Evolutionary conservation across 164 flowering plant genomes (phyloP).

Genomic region (Akebia trifoliata): DNA sequence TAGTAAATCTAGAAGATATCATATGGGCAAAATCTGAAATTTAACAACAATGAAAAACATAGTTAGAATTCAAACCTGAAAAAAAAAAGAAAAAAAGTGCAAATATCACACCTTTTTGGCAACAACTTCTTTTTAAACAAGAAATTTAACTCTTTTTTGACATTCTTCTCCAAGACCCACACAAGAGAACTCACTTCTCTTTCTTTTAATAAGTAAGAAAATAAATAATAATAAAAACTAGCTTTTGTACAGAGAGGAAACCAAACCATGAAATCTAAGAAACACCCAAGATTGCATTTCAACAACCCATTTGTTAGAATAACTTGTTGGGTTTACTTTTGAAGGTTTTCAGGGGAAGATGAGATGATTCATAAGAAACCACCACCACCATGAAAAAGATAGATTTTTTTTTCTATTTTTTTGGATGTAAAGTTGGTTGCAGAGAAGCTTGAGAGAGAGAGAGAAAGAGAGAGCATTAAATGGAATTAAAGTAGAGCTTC

Average conservation of each 20-base stretch:
- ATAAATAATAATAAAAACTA: too few relatives aligned
- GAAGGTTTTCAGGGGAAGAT: too few relatives aligned
- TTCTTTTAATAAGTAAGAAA: neutral
- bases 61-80: slow-evolving; percentile 11
- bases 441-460: slow-evolving; percentile 25
- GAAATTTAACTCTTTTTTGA: neutral
- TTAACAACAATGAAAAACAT: slow-evolving; percentile 3
- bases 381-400: too few relatives aligned
- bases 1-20: neutral
- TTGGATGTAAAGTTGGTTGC: too few relatives aligned
- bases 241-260: neutral
- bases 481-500: slow-evolving; percentile 38
- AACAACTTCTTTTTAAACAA: slow-evolving; percentile 5
- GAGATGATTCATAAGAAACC: too few relatives aligned
- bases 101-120: slow-evolving; percentile 5
- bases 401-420: too few relatives aligned
- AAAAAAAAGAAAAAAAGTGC: neutral
- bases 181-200: neutral
- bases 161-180: slow-evolving; percentile 11
- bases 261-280: neutral
- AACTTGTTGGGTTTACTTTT: too few relatives aligned
- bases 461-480: slow-evolving; percentile 24
- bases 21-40: neutral
- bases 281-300: slow-evolving; percentile 7
- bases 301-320: too few relatives aligned